These are phyloP conservation scores for Wallacemonas rigidus DNA, from an alignment of 208 protist species.

Conservation along the genomic window DNA sequence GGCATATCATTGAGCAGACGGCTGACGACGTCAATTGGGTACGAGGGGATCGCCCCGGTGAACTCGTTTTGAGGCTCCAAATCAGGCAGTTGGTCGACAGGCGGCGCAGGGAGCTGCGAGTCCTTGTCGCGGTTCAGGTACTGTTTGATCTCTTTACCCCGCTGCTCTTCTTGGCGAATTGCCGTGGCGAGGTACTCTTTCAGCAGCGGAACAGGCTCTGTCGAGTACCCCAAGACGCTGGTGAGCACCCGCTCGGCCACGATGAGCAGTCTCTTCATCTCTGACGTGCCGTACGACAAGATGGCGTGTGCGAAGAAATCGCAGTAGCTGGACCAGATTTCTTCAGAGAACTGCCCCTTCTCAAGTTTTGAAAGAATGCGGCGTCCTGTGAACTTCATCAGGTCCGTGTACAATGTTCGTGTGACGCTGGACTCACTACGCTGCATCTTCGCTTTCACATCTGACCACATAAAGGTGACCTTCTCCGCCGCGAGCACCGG, in stretches of 20 bases:
- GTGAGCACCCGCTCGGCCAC: constrained; percentile 35
- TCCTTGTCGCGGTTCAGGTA: constrained; percentile 16
- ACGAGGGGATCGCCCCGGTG: constrained; percentile 30
- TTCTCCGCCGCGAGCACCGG: constrained; percentile 19
- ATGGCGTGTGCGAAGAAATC: constrained; percentile 46
- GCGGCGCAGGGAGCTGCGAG: constrained; percentile 11
- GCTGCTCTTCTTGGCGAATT: constrained; percentile 39
- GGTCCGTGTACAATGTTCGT: constrained; percentile 33
- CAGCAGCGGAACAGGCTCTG: constrained; percentile 33
- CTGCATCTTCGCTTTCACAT: constrained; percentile 26
- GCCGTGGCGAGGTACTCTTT: constrained; percentile 46
- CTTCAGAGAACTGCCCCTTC: constrained; percentile 29
- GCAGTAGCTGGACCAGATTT: constrained; percentile 56
- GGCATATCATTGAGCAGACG: constrained; percentile 32
- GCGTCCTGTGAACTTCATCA: constrained; percentile 40
- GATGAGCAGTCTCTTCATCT: constrained; percentile 27
- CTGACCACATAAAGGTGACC: constrained; percentile 25
- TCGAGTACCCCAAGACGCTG: constrained; percentile 40
- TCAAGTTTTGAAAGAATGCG: constrained; percentile 48
- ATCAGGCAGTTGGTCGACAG: constrained; percentile 25
- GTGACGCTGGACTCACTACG: constrained; percentile 19
- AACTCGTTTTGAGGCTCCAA: constrained; percentile 37
- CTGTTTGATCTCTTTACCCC: constrained; percentile 14
- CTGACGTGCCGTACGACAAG: constrained; percentile 45
- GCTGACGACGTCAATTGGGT: constrained; percentile 30